Conservation (phyloP, 78 protist species). For the Isochrysis galbana region DNA sequence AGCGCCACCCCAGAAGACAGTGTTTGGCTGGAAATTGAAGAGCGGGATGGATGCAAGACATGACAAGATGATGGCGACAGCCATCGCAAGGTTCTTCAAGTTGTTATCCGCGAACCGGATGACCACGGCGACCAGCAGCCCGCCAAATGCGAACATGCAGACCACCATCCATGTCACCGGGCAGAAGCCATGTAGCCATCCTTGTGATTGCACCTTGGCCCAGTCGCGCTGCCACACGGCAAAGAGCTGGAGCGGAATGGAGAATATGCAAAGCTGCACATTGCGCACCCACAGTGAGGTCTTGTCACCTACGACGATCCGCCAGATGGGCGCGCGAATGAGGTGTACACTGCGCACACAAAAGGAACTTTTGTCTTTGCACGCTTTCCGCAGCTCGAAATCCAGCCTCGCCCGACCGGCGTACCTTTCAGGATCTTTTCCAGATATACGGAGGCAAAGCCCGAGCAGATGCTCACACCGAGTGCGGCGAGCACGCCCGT, state of each 20-base stretch:
- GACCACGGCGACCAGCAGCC: slow-evolving; percentile 46
- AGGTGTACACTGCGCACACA: not conserved
- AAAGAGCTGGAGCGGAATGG: slow-evolving; percentile 7
- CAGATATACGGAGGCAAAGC: slow-evolving; percentile 40
- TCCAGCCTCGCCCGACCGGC: too few species aligned
- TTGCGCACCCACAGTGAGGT: slow-evolving; percentile 44
- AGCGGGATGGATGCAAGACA: slow-evolving; percentile 4
- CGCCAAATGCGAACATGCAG: not conserved
- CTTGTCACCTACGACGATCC: not conserved
- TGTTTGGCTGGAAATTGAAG: slow-evolving; percentile 21
- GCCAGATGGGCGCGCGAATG: not conserved
- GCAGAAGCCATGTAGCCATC: slow-evolving; percentile 19
- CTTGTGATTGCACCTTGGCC: not conserved
- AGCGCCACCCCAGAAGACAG: not conserved
- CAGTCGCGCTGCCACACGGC: not conserved
- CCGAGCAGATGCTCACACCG: not conserved
- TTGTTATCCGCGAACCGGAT: slow-evolving; percentile 37
- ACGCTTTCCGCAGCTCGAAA: too few species aligned
- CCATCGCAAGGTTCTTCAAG: slow-evolving; percentile 49
- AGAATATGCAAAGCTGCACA: slow-evolving; percentile 32
- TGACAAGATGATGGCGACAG: slow-evolving; percentile 21
- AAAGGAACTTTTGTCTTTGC: too few species aligned
- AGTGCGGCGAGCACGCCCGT: not conserved
- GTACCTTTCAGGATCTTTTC: slow-evolving; percentile 31
- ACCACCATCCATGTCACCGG: slow-evolving; percentile 24